Percentiles rank a stretch among this genome's conserved stretches.
Conservation (phyloP, 495 filamentous ascomycete genomes). For the Aspergillus coremiiformis region DNA sequence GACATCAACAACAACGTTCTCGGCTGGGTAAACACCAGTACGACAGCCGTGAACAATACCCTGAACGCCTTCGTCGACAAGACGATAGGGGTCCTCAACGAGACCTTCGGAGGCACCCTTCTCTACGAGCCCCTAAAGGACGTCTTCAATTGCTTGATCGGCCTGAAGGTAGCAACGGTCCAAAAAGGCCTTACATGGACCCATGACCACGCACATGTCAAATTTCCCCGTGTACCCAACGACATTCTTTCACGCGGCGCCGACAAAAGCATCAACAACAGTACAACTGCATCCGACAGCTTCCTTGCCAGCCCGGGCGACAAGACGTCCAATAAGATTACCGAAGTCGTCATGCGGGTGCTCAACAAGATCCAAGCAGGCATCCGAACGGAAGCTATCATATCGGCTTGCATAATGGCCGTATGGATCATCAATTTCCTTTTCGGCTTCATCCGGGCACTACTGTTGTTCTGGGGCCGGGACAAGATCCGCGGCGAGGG, state of each 20-base stretch:
- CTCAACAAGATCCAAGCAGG: constrained; percentile 52
- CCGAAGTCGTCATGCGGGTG: constrained; percentile 60
- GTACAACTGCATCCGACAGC: constrained; percentile 43
- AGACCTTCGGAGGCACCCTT: constrained; percentile 71
- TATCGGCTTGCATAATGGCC: constrained; percentile 60
- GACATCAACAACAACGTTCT: constrained; percentile 79
- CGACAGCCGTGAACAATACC: constrained; percentile 73
- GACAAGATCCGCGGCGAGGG: constrained; percentile 43
- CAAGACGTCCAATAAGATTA: constrained; percentile 71
- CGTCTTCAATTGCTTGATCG: constrained; percentile 67
- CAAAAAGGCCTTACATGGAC: constrained; percentile 87
- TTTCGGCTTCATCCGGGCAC: constrained; percentile 60
- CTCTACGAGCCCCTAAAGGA: constrained; percentile 65
- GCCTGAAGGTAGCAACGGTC: constrained; percentile 65
- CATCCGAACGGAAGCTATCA: constrained; percentile 68
- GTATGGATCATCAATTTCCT: constrained; percentile 72
- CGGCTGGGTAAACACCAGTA: constrained; percentile 81
- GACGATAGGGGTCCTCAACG: constrained; percentile 61
- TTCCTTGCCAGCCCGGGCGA: constrained; percentile 69
- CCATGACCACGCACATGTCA: constrained; percentile 71
- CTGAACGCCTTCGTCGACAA: constrained; percentile 72
- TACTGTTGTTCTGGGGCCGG: constrained; percentile 39
- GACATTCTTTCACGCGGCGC: constrained; percentile 82
- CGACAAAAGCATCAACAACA: constrained; percentile 42
- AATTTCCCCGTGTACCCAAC: constrained; percentile 68